Base-by-base conservation (phyloP, 176 grass and related monocot genomes). In the Hsuehochloa calcarea region DNA sequence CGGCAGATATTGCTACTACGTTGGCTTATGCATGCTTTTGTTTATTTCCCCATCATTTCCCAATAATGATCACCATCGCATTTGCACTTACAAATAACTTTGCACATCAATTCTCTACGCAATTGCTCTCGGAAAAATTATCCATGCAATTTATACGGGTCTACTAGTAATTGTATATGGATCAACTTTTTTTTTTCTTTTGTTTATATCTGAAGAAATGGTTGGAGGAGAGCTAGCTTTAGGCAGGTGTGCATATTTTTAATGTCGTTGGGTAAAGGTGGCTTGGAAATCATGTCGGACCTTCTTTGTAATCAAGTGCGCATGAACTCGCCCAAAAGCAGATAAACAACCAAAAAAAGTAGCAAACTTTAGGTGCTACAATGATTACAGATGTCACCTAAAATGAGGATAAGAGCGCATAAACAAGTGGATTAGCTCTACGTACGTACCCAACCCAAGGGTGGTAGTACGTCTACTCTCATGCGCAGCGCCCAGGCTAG, bases 361-460 rank as follows among this genome's bases (percentile, higher is more conserved):
- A 7, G 10, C 61, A 23, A 68, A n/a, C 72, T 49, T 84, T 74
- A 59, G 77, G 38, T 13, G 27, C 15, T 3, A 17, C 75, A 65
- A 80, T 89, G 60, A 85, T 89, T 45, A 38, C 75, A 74, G 65
- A 29, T 79, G 81, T 47, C 74, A 31, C 81, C 81, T 39, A 59
- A 58, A 74, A 72, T 40, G 65, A 12, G 35, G 14, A 62, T 35
- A 3, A 15, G 58, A n/a, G 38, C 20, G 70, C 69, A 35, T 81
- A 81, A 81, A 74, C 66, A 84, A 54, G 22, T 54, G 59, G 26
- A 25, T 84, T 75, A 51, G 70, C 27, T 12, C 56, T 52, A 59
- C 39, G 31, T 23, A 20, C 41, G 20, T 3, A 7, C 59, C 9
- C 35, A 25, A 7, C 59, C 9, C 35, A 25, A 3, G 62, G 44